phyloP scores from a whole-genome alignment of 2,329 filamentous ascomycete genomes.

The Akanthomyces lecanii region DNA sequence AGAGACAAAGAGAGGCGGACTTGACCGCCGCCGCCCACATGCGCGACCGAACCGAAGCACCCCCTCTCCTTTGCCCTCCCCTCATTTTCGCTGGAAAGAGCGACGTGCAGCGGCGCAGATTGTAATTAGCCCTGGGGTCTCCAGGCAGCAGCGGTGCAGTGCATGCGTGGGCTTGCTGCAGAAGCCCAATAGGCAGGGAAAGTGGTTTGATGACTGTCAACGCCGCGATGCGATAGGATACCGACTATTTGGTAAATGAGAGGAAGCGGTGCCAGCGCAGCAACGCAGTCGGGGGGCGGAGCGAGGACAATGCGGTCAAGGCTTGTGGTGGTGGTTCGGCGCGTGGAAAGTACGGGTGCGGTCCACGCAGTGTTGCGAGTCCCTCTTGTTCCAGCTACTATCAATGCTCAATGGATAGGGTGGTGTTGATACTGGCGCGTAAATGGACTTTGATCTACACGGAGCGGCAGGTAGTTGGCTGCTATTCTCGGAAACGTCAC shows the following conservation, averaged over 20 bases:
- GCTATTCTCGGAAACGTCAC: not conserved
- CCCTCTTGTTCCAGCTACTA: not conserved
- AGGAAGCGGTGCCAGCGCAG: constrained; percentile 14
- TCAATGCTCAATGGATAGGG: no score
- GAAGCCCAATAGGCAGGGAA: no score
- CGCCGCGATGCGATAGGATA: constrained; percentile 7
- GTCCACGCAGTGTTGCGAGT: not conserved
- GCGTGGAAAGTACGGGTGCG: not conserved
- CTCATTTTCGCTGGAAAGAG: no score
- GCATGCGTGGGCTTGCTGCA: not conserved
- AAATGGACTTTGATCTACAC: not conserved
- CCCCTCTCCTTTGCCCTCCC: no score
- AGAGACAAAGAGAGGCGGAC: no score
- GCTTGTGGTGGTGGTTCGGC: no score
- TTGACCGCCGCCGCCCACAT: no score
- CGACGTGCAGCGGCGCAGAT: no score
- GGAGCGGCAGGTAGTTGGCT: not conserved
- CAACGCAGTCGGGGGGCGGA: not conserved
- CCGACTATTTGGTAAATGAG: constrained; percentile 15
- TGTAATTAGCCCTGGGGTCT: not conserved
- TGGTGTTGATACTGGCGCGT: no score
- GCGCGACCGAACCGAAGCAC: no score
- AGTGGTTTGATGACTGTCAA: not conserved
- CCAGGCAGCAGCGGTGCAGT: not conserved
- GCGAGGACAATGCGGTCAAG: not conserved